These are phyloP conservation scores for Leccinum disarticulatum DNA, from an alignment of 768 basidiomycete species.

Conservation along the genomic window DNA sequence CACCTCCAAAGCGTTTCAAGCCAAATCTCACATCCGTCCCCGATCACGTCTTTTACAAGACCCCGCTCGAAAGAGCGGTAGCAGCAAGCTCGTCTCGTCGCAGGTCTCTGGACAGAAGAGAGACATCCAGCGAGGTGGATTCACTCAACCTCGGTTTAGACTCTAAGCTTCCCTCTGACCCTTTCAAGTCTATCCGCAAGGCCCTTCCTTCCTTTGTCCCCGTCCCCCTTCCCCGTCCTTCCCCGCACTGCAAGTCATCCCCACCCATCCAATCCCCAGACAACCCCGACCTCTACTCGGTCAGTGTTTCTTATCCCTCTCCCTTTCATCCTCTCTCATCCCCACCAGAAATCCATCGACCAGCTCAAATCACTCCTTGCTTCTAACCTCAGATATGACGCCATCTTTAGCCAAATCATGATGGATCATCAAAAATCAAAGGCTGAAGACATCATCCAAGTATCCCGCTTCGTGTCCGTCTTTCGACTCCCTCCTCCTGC, in stretches of 20 bases:
- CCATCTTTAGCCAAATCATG: slow-evolving; percentile 25
- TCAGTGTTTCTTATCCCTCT: not conserved
- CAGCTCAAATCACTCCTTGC: slow-evolving; percentile 29
- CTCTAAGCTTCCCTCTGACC: slow-evolving; percentile 6
- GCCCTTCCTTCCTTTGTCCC: not conserved
- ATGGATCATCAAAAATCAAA: slow-evolving; percentile 20
- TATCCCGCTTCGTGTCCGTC: slow-evolving; percentile 44
- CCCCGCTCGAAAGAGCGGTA: slow-evolving; percentile 8
- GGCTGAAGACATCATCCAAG: slow-evolving; percentile 37
- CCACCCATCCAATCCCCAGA: slow-evolving; percentile 8
- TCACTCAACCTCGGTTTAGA: slow-evolving; percentile 19
- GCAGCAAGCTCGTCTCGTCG: slow-evolving; percentile 7
- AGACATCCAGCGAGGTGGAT: slow-evolving; percentile 24
- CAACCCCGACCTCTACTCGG: slow-evolving; percentile 22
- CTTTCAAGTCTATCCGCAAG: slow-evolving; percentile 23
- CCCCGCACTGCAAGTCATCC: slow-evolving; percentile 2
- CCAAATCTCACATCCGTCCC: slow-evolving; percentile 19
- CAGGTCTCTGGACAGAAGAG: slow-evolving; percentile 15
- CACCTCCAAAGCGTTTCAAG: slow-evolving; percentile 35
- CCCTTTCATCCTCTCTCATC: not conserved
- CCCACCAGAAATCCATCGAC: slow-evolving; percentile 26
- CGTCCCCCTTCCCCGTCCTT: slow-evolving; percentile 3
- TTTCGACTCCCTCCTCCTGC: not conserved
- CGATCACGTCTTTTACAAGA: slow-evolving; percentile 23
- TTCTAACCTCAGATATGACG: slow-evolving; percentile 17